These are phyloP conservation scores for Xylariaceae sp. DNA, from an alignment of 2,329 filamentous ascomycete species.

Conservation along the genomic window DNA sequence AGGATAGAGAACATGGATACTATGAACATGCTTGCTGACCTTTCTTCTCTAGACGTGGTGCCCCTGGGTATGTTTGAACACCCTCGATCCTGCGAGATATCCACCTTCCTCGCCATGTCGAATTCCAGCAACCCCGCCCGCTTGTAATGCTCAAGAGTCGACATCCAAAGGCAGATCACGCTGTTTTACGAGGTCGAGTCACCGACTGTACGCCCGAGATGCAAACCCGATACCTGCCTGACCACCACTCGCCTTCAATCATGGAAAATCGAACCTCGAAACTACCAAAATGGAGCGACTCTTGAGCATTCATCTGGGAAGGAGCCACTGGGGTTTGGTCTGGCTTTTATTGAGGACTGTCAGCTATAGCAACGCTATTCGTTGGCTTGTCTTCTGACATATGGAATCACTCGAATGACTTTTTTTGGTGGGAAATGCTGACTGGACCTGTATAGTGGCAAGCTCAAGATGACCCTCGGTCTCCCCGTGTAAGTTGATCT, in stretches of 20 bases:
- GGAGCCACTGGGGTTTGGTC: too few species aligned
- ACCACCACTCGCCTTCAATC: background rate
- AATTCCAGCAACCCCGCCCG: background rate
- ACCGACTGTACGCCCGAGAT: background rate
- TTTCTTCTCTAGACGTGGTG: constrained; percentile 62
- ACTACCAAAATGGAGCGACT: too few species aligned
- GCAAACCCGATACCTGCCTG: background rate
- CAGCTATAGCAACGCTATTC: background rate
- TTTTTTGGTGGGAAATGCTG: constrained; percentile 2
- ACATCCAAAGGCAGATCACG: background rate
- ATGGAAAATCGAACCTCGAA: background rate
- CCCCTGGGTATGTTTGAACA: constrained; percentile 53
- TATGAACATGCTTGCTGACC: too few species aligned
- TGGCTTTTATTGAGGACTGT: background rate
- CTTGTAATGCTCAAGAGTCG: constrained; percentile 7
- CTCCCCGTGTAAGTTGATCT: constrained; percentile 85
- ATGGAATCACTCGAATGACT: too few species aligned
- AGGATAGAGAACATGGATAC: background rate
- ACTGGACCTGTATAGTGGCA: constrained; percentile 60
- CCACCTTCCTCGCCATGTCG: background rate
- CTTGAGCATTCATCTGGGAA: constrained; percentile 9
- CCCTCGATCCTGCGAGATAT: background rate
- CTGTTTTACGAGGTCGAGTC: background rate
- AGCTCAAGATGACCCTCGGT: constrained; percentile 99
- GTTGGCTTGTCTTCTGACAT: too few species aligned